Conservation (phyloP, 2,329 filamentous ascomycete species). For the Clathrospora elynae region DNA sequence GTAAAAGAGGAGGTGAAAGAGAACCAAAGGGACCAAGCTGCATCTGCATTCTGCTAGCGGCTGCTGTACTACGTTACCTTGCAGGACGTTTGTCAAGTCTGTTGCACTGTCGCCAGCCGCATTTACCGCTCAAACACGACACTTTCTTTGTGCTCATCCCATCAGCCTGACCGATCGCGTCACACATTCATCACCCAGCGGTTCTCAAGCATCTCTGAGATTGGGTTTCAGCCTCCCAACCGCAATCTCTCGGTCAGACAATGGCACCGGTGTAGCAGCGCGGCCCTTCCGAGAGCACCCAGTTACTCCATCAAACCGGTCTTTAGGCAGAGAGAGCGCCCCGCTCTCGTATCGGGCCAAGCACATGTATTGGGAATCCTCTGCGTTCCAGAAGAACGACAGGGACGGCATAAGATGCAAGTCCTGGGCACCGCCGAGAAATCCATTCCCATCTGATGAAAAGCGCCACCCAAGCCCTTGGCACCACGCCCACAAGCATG, state of each 20-base stretch:
- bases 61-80: slow-evolving; percentile 31
- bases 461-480: slow-evolving; percentile 48
- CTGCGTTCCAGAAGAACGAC: slow-evolving; percentile 43
- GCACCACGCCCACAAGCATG: slow-evolving; percentile 30
- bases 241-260: slow-evolving; percentile 2
- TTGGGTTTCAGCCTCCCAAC: slow-evolving; percentile 27
- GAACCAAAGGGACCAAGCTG: slow-evolving; percentile 16
- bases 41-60: slow-evolving; percentile 20
- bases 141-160: slow-evolving; percentile 5
- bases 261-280: slow-evolving; percentile 19
- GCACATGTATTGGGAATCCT: slow-evolving; percentile 38
- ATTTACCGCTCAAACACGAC: not conserved
- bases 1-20: slow-evolving; percentile 5
- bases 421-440: slow-evolving; percentile 32
- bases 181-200: not conserved
- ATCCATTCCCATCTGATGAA: slow-evolving; percentile 31
- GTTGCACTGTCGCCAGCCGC: slow-evolving; percentile 7
- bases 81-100: slow-evolving; percentile 25
- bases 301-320: slow-evolving; percentile 15
- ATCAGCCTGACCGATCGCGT: slow-evolving; percentile 7
- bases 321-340: slow-evolving; percentile 18
- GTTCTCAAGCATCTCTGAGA: slow-evolving; percentile 3
- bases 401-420: slow-evolving; percentile 30
- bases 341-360: slow-evolving; percentile 38
- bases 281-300: slow-evolving; percentile 21